phyloP scores from a whole-genome alignment of 148 eudicot genomes.

The Spergularia marina region DNA sequence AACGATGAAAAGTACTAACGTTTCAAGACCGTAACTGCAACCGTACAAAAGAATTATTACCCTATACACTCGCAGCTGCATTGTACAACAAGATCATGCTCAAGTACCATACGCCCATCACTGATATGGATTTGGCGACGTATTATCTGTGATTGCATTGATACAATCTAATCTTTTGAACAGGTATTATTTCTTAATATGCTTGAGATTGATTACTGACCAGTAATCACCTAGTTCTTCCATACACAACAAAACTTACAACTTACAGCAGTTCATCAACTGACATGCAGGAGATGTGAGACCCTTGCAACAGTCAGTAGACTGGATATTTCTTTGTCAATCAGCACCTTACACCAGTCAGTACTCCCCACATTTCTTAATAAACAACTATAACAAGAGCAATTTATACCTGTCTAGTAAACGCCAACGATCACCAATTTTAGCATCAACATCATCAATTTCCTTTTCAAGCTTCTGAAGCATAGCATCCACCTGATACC shows the following conservation, averaged over 20 bases:
- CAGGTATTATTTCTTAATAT: neutral
- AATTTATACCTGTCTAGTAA: constrained; percentile 54
- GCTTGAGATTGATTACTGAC: no score
- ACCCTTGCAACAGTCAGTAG: neutral
- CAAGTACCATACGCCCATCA: no score
- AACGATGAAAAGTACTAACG: neutral
- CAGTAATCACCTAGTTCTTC: neutral
- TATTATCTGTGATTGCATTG: neutral
- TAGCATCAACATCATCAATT: constrained; percentile 75
- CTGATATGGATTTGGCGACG: no score
- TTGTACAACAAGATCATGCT: no score
- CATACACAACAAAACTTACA: neutral
- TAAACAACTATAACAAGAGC: neutral
- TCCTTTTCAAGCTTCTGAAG: constrained; percentile 77
- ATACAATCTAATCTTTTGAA: neutral
- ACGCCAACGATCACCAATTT: constrained; percentile 65
- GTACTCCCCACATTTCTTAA: no score
- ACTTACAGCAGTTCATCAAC: neutral
- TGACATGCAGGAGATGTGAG: neutral
- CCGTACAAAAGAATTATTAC: neutral
- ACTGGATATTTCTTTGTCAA: neutral
- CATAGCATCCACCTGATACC: constrained; percentile 67
- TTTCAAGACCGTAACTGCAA: neutral
- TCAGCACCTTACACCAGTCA: neutral
- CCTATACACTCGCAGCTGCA: neutral